Evolutionary conservation across 176 grass and related monocot genomes (phyloP).

Genomic region (Musa beccarii): DNA sequence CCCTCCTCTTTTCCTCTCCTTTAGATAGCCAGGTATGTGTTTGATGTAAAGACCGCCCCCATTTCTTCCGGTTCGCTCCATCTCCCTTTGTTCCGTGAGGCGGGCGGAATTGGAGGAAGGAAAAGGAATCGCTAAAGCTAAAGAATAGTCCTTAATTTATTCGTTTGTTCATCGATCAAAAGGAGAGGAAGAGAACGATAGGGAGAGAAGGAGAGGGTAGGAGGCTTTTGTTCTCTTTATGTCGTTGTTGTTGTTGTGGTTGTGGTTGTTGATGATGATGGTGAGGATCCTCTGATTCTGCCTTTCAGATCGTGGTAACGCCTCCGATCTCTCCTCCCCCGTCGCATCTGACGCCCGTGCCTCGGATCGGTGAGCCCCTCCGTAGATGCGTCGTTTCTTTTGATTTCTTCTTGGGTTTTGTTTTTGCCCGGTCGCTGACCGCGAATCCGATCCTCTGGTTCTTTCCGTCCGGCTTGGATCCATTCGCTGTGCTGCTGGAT

Average conservation of each 20-base stretch:
- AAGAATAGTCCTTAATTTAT: not conserved
- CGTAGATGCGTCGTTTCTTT: not conserved
- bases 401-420: no score
- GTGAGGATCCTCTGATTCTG: slow-evolving; percentile 34
- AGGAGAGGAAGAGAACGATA: slow-evolving; percentile 27
- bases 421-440: no score
- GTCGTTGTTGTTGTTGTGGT: no score
- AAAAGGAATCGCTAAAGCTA: not conserved
- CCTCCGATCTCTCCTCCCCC: slow-evolving; percentile 1
- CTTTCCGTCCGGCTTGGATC: not conserved
- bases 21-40: no score
- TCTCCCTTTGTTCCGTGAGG: not conserved
- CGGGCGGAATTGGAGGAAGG: not conserved
- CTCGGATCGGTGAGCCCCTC: slow-evolving; percentile 35
- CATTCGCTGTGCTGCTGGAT: no score
- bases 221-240: no score
- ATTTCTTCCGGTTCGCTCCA: not conserved
- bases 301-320: slow-evolving; percentile 43
- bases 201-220: not conserved
- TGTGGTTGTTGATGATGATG: not conserved
- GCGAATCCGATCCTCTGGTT: not conserved
- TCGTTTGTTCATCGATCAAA: not conserved
- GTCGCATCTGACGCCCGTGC: slow-evolving; percentile 4
- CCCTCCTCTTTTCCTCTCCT: no score
- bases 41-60: no score